Conservation (phyloP, 441 rosid species). For the Pelargonium hybrid region DNA sequence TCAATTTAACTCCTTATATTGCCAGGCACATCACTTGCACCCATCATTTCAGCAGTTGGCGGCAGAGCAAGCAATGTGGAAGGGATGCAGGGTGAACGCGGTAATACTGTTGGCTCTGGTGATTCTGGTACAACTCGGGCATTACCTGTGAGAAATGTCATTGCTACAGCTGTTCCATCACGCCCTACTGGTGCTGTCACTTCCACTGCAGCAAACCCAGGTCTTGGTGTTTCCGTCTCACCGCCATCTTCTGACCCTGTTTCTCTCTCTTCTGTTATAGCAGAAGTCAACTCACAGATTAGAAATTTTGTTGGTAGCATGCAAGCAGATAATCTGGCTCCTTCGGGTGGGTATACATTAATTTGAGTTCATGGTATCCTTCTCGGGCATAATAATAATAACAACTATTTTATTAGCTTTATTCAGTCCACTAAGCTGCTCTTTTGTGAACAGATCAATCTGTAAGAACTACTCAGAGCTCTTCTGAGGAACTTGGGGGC, state of each 20-base stretch:
- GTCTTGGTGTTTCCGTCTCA: constrained; percentile 26
- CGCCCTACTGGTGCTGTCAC: constrained; percentile 27
- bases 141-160: constrained; percentile 40
- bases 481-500: constrained; percentile 25
- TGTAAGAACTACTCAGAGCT: constrained; percentile 15
- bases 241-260: constrained; percentile 29
- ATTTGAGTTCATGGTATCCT: not conserved
- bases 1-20: constrained; percentile 18
- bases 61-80: constrained; percentile 39
- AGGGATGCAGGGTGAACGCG: constrained; percentile 39
- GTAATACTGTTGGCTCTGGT: constrained; percentile 27
- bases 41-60: constrained; percentile 49
- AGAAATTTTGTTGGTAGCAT: constrained; percentile 33
- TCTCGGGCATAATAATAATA: not conserved
- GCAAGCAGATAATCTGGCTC: constrained; percentile 40
- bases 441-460: constrained; percentile 26
- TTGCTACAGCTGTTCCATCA: constrained; percentile 39
- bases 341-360: constrained; percentile 37
- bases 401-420: not conserved
- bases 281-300: constrained; percentile 40
- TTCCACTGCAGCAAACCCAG: constrained; percentile 36
- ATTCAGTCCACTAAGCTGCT: constrained; percentile 12
- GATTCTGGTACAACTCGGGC: constrained; percentile 31
- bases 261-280: constrained; percentile 27
- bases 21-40: constrained; percentile 50